A percentile compares a stretch with the other conserved stretches of the same genome.
phyloP scores from a whole-genome alignment of 1,284 basidiomycete genomes.

The Fomitopsis palustris region DNA sequence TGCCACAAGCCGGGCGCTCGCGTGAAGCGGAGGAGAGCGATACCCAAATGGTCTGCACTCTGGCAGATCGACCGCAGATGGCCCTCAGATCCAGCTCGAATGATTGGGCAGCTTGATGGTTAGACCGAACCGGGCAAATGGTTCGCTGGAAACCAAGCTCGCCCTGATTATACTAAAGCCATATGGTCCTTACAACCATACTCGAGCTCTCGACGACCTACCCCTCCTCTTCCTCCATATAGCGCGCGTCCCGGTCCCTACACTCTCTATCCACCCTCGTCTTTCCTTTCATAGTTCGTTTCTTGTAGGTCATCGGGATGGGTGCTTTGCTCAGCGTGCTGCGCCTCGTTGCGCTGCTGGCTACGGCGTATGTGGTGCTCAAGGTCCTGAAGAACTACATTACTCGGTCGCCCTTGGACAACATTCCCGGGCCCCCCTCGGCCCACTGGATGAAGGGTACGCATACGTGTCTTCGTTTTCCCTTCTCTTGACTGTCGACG shows the following conservation, averaged over 20 bases:
- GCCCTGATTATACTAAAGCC: background rate
- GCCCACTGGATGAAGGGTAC: slow-evolving; percentile 16
- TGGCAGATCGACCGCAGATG: background rate
- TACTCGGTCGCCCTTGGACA: slow-evolving; percentile 14
- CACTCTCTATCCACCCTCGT: background rate
- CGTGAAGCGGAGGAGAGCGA: too few species aligned
- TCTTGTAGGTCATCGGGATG: background rate
- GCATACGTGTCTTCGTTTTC: background rate
- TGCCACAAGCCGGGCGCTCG: too few species aligned
- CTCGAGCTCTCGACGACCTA: background rate
- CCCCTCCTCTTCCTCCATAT: background rate
- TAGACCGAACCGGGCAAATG: background rate
- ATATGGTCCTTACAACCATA: background rate
- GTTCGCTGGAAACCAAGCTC: background rate
- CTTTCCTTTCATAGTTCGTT: background rate
- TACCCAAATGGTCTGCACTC: background rate
- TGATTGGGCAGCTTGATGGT: background rate
- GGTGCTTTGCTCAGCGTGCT: background rate
- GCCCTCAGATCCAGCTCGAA: background rate
- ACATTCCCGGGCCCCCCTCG: slow-evolving; percentile 19
- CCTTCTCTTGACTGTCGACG: background rate
- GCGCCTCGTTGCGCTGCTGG: background rate
- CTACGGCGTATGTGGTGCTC: background rate
- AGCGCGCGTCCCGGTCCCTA: background rate
- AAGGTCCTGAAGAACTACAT: background rate